Conservation (phyloP, 1,284 basidiomycete species). For the Ustilago vetiveriae region DNA sequence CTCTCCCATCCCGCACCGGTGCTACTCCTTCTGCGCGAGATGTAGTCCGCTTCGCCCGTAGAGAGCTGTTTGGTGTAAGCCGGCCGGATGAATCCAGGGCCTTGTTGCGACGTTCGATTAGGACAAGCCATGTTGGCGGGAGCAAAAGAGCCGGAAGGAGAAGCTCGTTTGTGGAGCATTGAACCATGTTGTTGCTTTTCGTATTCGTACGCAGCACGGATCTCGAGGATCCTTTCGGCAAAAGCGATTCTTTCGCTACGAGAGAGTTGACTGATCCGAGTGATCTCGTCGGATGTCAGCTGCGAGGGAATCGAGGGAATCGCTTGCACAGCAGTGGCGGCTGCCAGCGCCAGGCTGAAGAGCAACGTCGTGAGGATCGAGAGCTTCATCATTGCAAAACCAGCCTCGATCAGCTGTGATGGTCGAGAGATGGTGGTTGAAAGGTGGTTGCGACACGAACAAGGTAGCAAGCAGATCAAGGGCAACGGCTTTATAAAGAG, state of each 20-base stretch:
- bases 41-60: constrained; percentile 48
- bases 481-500: too few species aligned
- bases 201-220: constrained; percentile 36
- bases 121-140: constrained; percentile 59
- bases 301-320: constrained; percentile 24
- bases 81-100: constrained; percentile 54
- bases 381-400: constrained; percentile 15
- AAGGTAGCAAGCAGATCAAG: neutral
- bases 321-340: constrained; percentile 5
- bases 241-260: constrained; percentile 18
- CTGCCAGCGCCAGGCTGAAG: constrained; percentile 10
- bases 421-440: neutral
- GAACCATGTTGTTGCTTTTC: constrained; percentile 4
- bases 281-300: constrained; percentile 22
- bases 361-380: constrained; percentile 6
- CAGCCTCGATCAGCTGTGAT: too few species aligned
- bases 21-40: constrained; percentile 34
- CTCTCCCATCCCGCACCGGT: constrained; percentile 39
- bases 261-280: constrained; percentile 28
- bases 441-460: neutral
- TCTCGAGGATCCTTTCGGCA: constrained; percentile 29
- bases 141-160: constrained; percentile 50
- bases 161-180: constrained; percentile 28
- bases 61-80: constrained; percentile 45
- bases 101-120: constrained; percentile 29